Percentiles rank a stretch among this genome's conserved stretches.
Evolutionary conservation across 345 rosid genomes (phyloP).

Genomic region (Heritiera fomes): DNA sequence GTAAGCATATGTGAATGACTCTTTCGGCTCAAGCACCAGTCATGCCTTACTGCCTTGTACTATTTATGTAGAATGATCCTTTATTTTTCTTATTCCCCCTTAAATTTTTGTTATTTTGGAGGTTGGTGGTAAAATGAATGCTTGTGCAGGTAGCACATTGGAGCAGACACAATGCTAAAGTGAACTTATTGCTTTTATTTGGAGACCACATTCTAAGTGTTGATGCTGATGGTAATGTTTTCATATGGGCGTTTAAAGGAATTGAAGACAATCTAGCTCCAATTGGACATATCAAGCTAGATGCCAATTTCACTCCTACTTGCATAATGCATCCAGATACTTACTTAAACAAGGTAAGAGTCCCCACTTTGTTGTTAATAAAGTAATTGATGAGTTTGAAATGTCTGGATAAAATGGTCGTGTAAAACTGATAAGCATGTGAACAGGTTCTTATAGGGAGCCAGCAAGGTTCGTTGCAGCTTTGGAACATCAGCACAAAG

Average conservation of each 20-base stretch:
- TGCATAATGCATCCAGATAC: conserved; percentile 95
- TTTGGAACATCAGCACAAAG: conserved; percentile 93
- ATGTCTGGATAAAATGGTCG: background rate
- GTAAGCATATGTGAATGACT: background rate
- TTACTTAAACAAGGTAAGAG: conserved; percentile 78
- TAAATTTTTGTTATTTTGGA: background rate
- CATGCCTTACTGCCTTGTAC: background rate
- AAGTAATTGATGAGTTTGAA: background rate
- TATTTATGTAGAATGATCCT: background rate
- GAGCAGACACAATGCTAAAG: conserved; percentile 80
- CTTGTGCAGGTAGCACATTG: conserved; percentile 72
- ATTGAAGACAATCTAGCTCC: conserved; percentile 60
- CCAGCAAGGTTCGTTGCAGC: conserved; percentile 85
- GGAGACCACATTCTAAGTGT: conserved; percentile 84
- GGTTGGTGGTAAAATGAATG: conserved; percentile 10
- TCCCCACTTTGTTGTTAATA: conserved; percentile 7
- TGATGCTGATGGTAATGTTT: conserved; percentile 71
- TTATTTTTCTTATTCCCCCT: background rate
- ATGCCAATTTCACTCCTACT: conserved; percentile 60
- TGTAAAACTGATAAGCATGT: conserved; percentile 22
- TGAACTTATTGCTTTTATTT: conserved; percentile 67
- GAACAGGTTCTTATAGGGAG: conserved; percentile 80
- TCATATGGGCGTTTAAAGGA: conserved; percentile 82
- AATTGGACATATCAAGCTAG: conserved; percentile 58
- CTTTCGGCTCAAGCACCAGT: no score